These are phyloP conservation scores for Aureobasidium sp. DNA, from an alignment of 2,329 filamentous ascomycete genomes.

Conservation along the genomic window DNA sequence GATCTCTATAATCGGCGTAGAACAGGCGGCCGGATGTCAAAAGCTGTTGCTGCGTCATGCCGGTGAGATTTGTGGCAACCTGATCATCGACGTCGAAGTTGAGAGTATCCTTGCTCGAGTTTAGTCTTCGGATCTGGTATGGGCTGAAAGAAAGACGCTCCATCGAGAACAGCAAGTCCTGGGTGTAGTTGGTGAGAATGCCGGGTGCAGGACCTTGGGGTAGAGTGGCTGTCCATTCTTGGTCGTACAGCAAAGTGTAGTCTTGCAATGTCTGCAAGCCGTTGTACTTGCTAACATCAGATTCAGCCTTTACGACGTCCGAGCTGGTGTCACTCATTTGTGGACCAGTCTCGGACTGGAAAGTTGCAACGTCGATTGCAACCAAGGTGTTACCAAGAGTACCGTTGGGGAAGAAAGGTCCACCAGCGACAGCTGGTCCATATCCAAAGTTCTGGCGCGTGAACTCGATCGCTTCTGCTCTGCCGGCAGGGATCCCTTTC, in stretches of 20 bases:
- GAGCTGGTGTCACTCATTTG: background rate
- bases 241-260: background rate
- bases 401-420: background rate
- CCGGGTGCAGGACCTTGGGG: background rate
- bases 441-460: background rate
- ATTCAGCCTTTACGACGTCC: background rate
- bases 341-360: background rate
- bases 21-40: background rate
- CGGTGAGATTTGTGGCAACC: background rate
- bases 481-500: background rate
- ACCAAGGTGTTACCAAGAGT: background rate
- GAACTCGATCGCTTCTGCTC: background rate
- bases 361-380: background rate
- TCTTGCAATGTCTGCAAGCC: background rate
- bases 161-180: background rate
- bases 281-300: background rate
- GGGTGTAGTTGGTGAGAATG: constrained; percentile 3
- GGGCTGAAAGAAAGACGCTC: background rate
- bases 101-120: background rate
- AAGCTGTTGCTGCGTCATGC: background rate
- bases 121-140: background rate
- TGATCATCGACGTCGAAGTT: background rate
- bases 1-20: background rate
- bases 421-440: background rate
- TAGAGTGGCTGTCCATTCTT: background rate